Conservation (phyloP, 768 basidiomycete genomes). For the Rhizopogon rudus region DNA sequence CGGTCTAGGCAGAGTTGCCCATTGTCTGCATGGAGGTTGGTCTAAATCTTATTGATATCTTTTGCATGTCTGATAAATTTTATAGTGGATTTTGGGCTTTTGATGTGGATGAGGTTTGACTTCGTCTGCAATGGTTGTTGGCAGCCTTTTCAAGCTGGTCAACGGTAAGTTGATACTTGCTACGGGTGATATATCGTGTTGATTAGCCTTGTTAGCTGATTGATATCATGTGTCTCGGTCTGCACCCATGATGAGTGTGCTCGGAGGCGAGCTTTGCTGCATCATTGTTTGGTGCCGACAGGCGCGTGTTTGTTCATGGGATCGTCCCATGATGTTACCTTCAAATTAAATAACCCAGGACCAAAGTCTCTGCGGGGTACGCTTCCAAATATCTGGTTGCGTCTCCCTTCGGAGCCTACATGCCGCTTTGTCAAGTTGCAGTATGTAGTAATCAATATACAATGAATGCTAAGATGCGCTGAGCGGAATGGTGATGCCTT, state of each 20-base stretch:
- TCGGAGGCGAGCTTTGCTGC: not conserved
- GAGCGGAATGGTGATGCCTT: too few relatives aligned
- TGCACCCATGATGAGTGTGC: not conserved
- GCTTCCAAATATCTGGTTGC: not conserved
- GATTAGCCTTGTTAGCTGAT: not conserved
- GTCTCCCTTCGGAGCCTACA: constrained; percentile 23
- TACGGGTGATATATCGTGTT: not conserved
- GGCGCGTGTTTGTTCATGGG: not conserved
- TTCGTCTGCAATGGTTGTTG: not conserved
- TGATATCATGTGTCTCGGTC: not conserved
- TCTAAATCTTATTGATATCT: not conserved
- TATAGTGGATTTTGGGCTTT: not conserved
- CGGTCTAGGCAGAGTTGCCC: not conserved
- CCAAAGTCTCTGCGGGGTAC: constrained; percentile 23
- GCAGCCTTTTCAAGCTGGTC: constrained; percentile 1
- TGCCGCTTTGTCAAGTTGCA: constrained; percentile 27
- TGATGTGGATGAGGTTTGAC: not conserved
- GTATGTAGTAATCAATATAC: constrained; percentile 19
- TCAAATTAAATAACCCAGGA: constrained; percentile 35
- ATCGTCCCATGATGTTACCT: constrained; percentile 7
- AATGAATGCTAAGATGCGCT: not conserved
- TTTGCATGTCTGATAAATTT: not conserved
- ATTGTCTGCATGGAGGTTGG: not conserved
- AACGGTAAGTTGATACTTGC: not conserved
- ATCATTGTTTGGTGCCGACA: not conserved